Percentiles rank a stretch among this genome's conserved stretches.
Conservation (phyloP, 306 rosid species). For the Albizia julibrissin region DNA sequence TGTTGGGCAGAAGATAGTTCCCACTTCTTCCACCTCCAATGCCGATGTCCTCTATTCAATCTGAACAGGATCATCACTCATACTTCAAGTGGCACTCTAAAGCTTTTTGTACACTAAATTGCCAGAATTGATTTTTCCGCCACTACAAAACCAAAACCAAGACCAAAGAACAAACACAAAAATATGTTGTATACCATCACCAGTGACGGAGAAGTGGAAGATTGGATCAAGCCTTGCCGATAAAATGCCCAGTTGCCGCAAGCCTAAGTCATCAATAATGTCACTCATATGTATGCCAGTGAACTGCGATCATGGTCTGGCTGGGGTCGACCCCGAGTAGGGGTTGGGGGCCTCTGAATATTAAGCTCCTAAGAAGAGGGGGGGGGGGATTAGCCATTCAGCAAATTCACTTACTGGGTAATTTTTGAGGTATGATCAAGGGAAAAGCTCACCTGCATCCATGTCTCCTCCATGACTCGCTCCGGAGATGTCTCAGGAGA, state of each 20-base stretch:
- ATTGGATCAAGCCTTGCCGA: conserved; percentile 17
- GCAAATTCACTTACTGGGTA: conserved; percentile 6
- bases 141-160: conserved; percentile 21
- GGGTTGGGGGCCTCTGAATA: conserved; percentile 98
- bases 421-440: background rate
- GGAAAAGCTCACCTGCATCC: conserved; percentile 88
- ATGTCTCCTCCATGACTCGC: conserved; percentile 77
- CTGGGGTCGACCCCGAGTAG: conserved; percentile 98
- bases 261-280: conserved; percentile 27
- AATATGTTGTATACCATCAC: conserved; percentile 24
- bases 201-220: conserved; percentile 8
- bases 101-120: conserved; percentile 40
- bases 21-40: conserved; percentile 44
- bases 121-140: conserved; percentile 38
- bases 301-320: conserved; percentile 96
- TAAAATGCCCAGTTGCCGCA: conserved; percentile 21
- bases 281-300: conserved; percentile 95
- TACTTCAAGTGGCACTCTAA: conserved; percentile 27
- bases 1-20: conserved; percentile 35
- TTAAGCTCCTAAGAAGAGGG: conserved; percentile 77
- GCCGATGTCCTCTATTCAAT: conserved; percentile 41
- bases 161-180: conserved; percentile 22
- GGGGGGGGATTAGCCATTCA: background rate
- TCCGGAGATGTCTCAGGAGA: conserved; percentile 99
- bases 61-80: conserved; percentile 32